These are phyloP conservation scores for Pholiota conissans DNA, from an alignment of 768 basidiomycete genomes.

Conservation along the genomic window DNA sequence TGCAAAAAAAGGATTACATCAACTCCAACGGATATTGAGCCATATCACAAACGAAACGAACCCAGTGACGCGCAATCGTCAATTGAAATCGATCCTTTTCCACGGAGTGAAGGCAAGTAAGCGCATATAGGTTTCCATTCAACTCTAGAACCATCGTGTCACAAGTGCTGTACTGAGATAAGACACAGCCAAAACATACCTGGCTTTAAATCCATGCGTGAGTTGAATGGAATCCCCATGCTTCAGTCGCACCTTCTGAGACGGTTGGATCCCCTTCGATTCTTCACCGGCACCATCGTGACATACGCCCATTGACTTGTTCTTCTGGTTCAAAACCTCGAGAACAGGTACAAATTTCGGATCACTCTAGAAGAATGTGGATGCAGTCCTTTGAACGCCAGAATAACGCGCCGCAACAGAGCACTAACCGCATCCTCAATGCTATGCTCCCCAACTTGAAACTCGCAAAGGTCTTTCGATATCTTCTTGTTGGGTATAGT, in stretches of 20 bases:
- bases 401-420: not conserved
- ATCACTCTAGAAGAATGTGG: constrained; percentile 39
- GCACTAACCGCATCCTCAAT: constrained; percentile 55
- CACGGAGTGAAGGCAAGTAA: constrained; percentile 39
- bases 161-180: not conserved
- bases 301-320: constrained; percentile 35
- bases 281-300: constrained; percentile 27
- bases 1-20: constrained; percentile 19
- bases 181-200: constrained; percentile 36
- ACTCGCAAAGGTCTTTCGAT: constrained; percentile 59
- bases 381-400: not conserved
- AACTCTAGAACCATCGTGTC: constrained; percentile 32
- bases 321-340: constrained; percentile 46
- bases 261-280: constrained; percentile 35
- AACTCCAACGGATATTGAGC: not conserved
- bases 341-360: constrained; percentile 49
- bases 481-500: constrained; percentile 61
- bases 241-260: constrained; percentile 6
- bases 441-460: constrained; percentile 54
- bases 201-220: constrained; percentile 39
- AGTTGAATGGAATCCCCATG: constrained; percentile 56
- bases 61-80: constrained; percentile 56
- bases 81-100: constrained; percentile 34
- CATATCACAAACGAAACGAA: constrained; percentile 24
- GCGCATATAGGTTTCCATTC: constrained; percentile 53